These are phyloP conservation scores for Raffaelea albimanens DNA, from an alignment of 2,329 filamentous ascomycete species.

Conservation along the genomic window DNA sequence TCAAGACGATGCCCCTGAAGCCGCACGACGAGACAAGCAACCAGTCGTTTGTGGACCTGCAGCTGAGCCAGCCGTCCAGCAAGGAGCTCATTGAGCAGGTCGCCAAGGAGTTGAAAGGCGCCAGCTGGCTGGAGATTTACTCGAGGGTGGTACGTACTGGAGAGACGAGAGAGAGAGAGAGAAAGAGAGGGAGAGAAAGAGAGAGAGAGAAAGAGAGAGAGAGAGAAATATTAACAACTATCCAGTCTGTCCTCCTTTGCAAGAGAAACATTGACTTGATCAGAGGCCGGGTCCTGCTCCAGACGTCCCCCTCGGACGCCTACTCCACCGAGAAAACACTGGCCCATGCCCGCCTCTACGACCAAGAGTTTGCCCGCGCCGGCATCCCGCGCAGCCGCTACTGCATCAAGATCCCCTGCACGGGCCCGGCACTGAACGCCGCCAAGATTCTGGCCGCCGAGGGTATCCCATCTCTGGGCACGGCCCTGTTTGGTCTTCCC, in stretches of 20 bases:
- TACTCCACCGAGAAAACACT: constrained; percentile 34
- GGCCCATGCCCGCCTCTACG: constrained; percentile 35
- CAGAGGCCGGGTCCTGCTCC: constrained; percentile 36
- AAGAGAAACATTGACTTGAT: constrained; percentile 35
- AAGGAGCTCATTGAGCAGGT: constrained; percentile 29
- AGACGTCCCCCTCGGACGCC: constrained; percentile 34
- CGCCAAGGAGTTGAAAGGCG: constrained; percentile 31
- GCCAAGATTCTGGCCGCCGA: constrained; percentile 30
- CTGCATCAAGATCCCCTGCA: constrained; percentile 42
- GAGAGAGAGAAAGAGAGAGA: too few species aligned
- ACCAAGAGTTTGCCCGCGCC: constrained; percentile 31
- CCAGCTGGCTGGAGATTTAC: constrained; percentile 38
- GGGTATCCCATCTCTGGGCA: constrained; percentile 35
- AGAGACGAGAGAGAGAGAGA: too few species aligned
- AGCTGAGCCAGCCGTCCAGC: constrained; percentile 34
- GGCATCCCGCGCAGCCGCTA: constrained; percentile 36
- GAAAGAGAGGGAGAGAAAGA: too few species aligned
- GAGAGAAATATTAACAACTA: too few species aligned
- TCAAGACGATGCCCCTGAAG: constrained; percentile 25
- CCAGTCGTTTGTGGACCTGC: constrained; percentile 36
- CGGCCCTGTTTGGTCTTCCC: constrained; percentile 34
- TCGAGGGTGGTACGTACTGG: constrained; percentile 16
- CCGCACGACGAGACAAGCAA: constrained; percentile 41
- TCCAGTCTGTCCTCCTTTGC: constrained; percentile 35
- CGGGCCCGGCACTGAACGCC: constrained; percentile 35